These are phyloP conservation scores for Colletotrichum orchidophilum DNA, from an alignment of 2,329 filamentous ascomycete species.

Conservation along the genomic window DNA sequence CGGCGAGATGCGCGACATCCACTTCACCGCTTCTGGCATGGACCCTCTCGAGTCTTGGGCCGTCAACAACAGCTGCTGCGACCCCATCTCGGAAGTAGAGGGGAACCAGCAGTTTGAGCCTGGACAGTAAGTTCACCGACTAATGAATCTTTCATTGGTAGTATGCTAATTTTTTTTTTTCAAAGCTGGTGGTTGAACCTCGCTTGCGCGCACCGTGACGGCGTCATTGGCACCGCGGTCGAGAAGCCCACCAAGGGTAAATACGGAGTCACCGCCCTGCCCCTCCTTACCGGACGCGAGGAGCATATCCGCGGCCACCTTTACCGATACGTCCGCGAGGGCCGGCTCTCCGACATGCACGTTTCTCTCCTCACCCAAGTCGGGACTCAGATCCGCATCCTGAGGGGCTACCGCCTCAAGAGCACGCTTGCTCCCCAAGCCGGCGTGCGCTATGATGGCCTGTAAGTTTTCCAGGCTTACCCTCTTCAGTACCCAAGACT, in stretches of 20 bases:
- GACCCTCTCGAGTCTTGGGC: conserved; percentile 48
- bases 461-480: too few relatives aligned
- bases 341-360: conserved; percentile 55
- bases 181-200: conserved; percentile 67
- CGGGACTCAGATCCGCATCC: conserved; percentile 59
- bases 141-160: neutral
- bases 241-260: conserved; percentile 57
- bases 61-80: conserved; percentile 39
- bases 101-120: conserved; percentile 53
- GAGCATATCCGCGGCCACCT: conserved; percentile 46
- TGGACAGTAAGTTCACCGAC: conserved; percentile 55
- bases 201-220: conserved; percentile 64
- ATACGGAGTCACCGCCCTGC: conserved; percentile 58
- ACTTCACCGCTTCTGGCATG: conserved; percentile 45
- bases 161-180: conserved; percentile 33
- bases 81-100: conserved; percentile 50
- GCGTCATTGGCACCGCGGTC: conserved; percentile 56
- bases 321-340: conserved; percentile 56
- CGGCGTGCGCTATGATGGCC: conserved; percentile 66
- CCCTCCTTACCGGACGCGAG: conserved; percentile 62
- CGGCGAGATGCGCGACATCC: conserved; percentile 53
- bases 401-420: conserved; percentile 60
- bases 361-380: conserved; percentile 58
- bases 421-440: conserved; percentile 61
- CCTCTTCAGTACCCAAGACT: too few relatives aligned